These are phyloP conservation scores for Didymella segeticola DNA, from an alignment of 2,329 filamentous ascomycete genomes.

Conservation along the genomic window DNA sequence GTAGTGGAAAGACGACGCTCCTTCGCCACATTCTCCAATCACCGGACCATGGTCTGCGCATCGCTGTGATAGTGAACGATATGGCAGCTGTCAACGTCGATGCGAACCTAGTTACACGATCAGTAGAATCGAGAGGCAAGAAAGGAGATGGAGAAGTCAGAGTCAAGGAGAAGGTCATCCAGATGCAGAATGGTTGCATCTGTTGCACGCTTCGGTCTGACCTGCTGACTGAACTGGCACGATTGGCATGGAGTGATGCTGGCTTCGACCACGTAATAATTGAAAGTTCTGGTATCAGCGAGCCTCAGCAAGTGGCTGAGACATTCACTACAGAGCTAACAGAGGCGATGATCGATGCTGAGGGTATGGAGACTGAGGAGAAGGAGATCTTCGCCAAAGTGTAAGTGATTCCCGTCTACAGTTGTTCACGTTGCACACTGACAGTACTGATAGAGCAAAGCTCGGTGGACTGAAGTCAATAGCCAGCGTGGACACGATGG, in stretches of 20 bases:
- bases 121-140: slow-evolving; percentile 42
- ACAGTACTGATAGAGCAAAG: slow-evolving; percentile 30
- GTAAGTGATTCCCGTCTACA: slow-evolving; percentile 39
- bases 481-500: slow-evolving; percentile 72
- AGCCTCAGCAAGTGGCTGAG: slow-evolving; percentile 76
- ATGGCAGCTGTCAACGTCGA: slow-evolving; percentile 70
- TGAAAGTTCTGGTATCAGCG: slow-evolving; percentile 75
- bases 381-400: slow-evolving; percentile 56
- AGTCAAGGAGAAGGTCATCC: slow-evolving; percentile 69
- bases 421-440: background rate
- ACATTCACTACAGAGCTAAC: slow-evolving; percentile 66
- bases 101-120: slow-evolving; percentile 64
- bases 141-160: slow-evolving; percentile 52
- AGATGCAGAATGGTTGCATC: slow-evolving; percentile 75
- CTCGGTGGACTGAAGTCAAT: slow-evolving; percentile 69
- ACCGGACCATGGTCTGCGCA: slow-evolving; percentile 68
- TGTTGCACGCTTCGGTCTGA: slow-evolving; percentile 78
- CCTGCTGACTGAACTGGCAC: slow-evolving; percentile 72
- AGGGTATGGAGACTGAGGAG: slow-evolving; percentile 52
- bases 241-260: slow-evolving; percentile 63
- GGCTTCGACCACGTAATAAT: slow-evolving; percentile 75
- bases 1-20: slow-evolving; percentile 74
- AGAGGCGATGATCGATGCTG: slow-evolving; percentile 54
- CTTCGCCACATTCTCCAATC: slow-evolving; percentile 72
- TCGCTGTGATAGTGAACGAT: slow-evolving; percentile 77